Evolutionary conservation across 257 asterid species (phyloP), one percentile per base, ranked within the genome.

Genomic region (Mitragyna speciosa): DNA sequence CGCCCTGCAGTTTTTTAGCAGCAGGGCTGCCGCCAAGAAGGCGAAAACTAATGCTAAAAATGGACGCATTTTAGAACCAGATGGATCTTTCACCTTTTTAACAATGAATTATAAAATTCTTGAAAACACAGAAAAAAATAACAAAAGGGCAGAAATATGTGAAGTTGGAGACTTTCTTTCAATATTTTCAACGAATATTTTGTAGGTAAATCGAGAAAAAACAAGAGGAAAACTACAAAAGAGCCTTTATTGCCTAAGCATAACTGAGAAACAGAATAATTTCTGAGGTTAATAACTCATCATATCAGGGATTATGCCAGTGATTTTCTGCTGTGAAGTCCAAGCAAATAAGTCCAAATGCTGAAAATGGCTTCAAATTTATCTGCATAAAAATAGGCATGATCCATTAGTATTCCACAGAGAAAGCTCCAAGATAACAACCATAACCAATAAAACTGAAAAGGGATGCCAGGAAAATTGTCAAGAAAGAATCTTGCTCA

Each of bases 401-500:
- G 73, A 74, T 74, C 79, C 75, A 51, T 41, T 59, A 49, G 52
- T 11, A 45, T 17, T 72, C 87, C 88, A 82, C 82, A 61, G 80
- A 86, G 90, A 81, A 84, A 88, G 83, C 61, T 84, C 90, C 90
- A 87, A 87, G 83, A 28, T 48, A 6, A 54, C 80, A 83, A 58
- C 84, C 75, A 47, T 73, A 39, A 56, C 68, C 24, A 31, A 59
- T 14, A 39, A 71, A 82, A 65, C 66, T 69, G 28, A 72, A 79
- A 58, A 33, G 41, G 48, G 48, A 26, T 20, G 43, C 49, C 47
- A 59, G 48, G 63, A 28, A 67, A 73, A 33, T 22, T 47, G 43
- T 48, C 20, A 59, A 68, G 63, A 36, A 80, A n/a, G 19, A 36
- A 75, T 75, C 51, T 56, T 75, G 65, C 77, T 73, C 70, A 81